Base-by-base conservation (phyloP, 2,329 filamentous ascomycete species). In the Colletotrichum euphorbiae region DNA sequence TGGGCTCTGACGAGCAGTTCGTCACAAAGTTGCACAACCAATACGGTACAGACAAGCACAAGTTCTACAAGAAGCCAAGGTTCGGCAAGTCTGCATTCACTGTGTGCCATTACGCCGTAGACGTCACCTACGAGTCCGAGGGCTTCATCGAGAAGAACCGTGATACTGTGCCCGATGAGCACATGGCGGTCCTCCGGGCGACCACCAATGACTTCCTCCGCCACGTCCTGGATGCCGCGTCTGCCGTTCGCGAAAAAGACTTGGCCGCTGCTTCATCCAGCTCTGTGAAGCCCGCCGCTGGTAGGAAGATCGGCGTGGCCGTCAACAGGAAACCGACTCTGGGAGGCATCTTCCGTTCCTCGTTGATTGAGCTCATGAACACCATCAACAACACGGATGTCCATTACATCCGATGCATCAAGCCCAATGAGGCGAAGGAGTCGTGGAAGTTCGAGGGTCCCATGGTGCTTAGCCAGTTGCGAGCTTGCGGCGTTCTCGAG, bases 141-240 rank as follows among this genome's bases (percentile, higher is more conserved):
- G 96, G 96, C 52, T 99, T 99, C 81, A 98, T 99, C 75, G 97
- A 99, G 80, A 99, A 99, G 87, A 99, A 99, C 81, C 90, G 96
- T 79, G 96, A 99, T 80, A 99, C 97, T 19, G 96, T 99, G 52
- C 96, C 96, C 6, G 96, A 99, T 77, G 96, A 99, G 82, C 96
- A 98, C 77, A 93, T 99, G 90, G 94, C 96, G 67, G 91, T 99
- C 42, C 86, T 99, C 71, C 91, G 89, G 73, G 90, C 90, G 58
- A 97, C 94, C 1, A 91, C 88, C 36, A 99, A 98, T 80, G 82
- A 84, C 55, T 99, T 99, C 84, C 84, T 99, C 63, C 89, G 87
- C 50, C 88, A 93, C 65, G 93, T 99, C 6, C 82, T 99, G 48
- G 92, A 94, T 58, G 93, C 94, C 38, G 95, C 95, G 40, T 90